Evolutionary conservation across 257 asterid species (phyloP), one percentile per base, ranked within the genome.

Genomic region (Capsicum pubescens): DNA sequence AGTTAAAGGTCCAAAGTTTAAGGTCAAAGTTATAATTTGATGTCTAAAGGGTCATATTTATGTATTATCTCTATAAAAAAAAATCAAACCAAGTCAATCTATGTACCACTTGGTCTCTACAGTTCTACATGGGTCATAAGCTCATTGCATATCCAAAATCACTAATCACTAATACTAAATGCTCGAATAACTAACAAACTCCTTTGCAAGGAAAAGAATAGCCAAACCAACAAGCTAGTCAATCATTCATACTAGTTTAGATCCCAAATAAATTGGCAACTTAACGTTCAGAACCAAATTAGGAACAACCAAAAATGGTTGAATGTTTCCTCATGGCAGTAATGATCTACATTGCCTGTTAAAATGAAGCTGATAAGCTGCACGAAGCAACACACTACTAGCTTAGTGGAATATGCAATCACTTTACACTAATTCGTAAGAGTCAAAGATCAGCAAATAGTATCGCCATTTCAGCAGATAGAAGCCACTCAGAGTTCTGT

Each of bases 401-500:
- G 76, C 76, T 14, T 35, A 36, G 50, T 67, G 76, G 76, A 67
- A 36, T 3, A 67, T 67, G 52, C 14, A 39, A 42, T 69, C 4
- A 69, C 78, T 42, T 69, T 16, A 42, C 78, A 69, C 78, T 69
- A 69, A 69, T 16, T 42, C 55, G 4, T 77, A 77, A 54, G 26
- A 21, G 46, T 9, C 32, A 54, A 77, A 26, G 64, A 77, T 8
- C 26, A 77, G 42, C 50, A 9, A 32, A 54, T 26, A 58, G 7
- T 77, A 77, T 77, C 21, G 50, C 14, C 26, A 76, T 77, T 74
- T 72, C 59, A 13, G 81, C 15, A 7, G 13, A 26, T 76, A 76
- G 46, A 76, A 76, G 81, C 81, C 64, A 76, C 64, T 54, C 19
- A 9, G 32, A 77, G n/a, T 77, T 32, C 50, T 77, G 26, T 77